phyloP scores from a whole-genome alignment of 371 early-diverging fungal genomes.

The Mucor mucedo region DNA sequence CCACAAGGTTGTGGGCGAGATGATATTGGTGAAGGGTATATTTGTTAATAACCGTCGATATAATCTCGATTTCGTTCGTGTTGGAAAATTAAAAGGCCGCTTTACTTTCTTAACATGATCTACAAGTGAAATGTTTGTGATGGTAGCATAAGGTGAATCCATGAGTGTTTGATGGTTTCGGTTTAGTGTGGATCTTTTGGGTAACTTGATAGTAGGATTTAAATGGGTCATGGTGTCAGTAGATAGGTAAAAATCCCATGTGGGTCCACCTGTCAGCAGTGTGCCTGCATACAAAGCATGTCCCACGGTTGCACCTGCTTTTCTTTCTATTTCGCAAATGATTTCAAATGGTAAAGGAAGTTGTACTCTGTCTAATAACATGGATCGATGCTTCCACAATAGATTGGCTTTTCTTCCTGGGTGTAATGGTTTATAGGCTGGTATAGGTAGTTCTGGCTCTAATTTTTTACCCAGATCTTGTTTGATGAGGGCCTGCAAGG shows the following conservation, averaged over 20 bases:
- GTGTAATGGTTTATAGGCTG: conserved; percentile 51
- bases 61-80: conserved; percentile 29
- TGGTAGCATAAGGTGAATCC: conserved; percentile 23
- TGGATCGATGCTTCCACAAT: conserved; percentile 46
- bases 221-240: conserved; percentile 11
- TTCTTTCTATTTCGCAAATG: conserved; percentile 42
- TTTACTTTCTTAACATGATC: neutral
- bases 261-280: conserved; percentile 33
- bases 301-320: conserved; percentile 28
- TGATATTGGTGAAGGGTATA: conserved; percentile 30
- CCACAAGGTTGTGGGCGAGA: conserved; percentile 28
- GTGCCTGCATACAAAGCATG: conserved; percentile 18
- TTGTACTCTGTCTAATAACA: conserved; percentile 29
- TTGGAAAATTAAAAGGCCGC: neutral
- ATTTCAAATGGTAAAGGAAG: conserved; percentile 48
- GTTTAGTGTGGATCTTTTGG: neutral
- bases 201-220: conserved; percentile 9
- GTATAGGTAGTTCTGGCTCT: conserved; percentile 42
- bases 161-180: conserved; percentile 12
- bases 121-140: neutral
- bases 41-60: conserved; percentile 34
- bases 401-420: conserved; percentile 48
- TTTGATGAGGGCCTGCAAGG: conserved; percentile 27
- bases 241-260: conserved; percentile 35
- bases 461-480: conserved; percentile 27